Evolutionary conservation across 1,284 basidiomycete genomes (phyloP).

Genomic region (Acaromyces ingoldii): DNA sequence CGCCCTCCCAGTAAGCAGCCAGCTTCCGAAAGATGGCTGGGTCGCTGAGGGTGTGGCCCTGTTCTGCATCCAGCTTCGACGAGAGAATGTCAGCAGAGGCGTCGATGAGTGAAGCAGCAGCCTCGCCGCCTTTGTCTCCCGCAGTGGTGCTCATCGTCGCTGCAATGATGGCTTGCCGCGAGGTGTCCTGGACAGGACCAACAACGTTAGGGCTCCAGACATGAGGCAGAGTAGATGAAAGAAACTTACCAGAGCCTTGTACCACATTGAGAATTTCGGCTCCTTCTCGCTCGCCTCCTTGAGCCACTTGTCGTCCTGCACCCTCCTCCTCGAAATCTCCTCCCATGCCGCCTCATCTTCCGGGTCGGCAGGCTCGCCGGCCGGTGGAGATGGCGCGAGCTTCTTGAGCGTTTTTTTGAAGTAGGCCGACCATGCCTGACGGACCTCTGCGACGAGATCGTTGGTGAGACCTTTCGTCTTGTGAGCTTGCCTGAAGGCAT

Average conservation of each 20-base stretch:
- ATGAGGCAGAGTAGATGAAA: not conserved
- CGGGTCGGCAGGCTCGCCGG: constrained; percentile 26
- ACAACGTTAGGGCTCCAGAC: too few species aligned
- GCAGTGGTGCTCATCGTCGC: constrained; percentile 40
- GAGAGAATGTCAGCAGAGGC: constrained; percentile 44
- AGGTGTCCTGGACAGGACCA: constrained; percentile 16
- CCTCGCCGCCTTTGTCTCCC: constrained; percentile 17
- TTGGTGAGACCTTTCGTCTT: constrained; percentile 15
- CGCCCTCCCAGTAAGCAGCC: constrained; percentile 81
- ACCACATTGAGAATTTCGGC: constrained; percentile 48
- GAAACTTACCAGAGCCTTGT: constrained; percentile 25
- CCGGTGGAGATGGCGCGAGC: constrained; percentile 42
- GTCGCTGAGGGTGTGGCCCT: constrained; percentile 73
- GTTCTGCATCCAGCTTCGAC: constrained; percentile 26
- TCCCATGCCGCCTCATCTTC: constrained; percentile 45
- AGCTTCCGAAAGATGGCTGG: constrained; percentile 78
- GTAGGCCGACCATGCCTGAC: constrained; percentile 38
- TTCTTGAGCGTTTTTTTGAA: constrained; percentile 36
- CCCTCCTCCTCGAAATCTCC: constrained; percentile 24
- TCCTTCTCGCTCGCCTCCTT: constrained; percentile 27
- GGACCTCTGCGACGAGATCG: constrained; percentile 31
- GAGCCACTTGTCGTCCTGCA: constrained; percentile 34
- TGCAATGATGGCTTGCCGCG: constrained; percentile 40
- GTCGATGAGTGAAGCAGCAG: constrained; percentile 29
- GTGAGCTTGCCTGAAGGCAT: constrained; percentile 23